These are phyloP conservation scores for Platanthera guangdongensis DNA, from an alignment of 106 monocot genomes.

Conservation along the genomic window DNA sequence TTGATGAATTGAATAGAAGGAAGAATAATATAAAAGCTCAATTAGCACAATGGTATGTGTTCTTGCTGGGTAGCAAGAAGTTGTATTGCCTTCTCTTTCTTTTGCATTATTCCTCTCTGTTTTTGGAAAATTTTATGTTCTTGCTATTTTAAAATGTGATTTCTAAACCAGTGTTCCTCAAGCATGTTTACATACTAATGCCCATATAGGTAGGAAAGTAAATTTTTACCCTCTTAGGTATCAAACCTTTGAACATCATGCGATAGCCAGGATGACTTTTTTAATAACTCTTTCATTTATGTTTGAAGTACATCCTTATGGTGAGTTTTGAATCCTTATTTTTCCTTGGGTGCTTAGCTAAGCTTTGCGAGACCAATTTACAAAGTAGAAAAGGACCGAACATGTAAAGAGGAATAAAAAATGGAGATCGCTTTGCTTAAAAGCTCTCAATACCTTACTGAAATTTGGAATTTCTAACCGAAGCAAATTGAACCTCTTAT, in stretches of 20 bases:
- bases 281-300: not conserved
- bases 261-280: not conserved
- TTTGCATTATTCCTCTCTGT: not conserved
- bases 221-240: not conserved
- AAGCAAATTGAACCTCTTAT: no score
- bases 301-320: not conserved
- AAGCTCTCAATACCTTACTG: no score
- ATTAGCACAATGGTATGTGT: conserved; percentile 58
- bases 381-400: no score
- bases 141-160: not conserved
- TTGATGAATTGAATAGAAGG: conserved; percentile 40
- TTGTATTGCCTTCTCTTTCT: not conserved
- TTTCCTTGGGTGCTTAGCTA: no score
- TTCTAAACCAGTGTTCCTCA: not conserved
- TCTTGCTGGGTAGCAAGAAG: not conserved
- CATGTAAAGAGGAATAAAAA: no score
- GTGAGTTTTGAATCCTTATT: not conserved
- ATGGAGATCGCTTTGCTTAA: no score
- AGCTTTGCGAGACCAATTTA: no score
- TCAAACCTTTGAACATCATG: not conserved
- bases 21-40: conserved; percentile 36
- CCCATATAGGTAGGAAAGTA: not conserved
- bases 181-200: not conserved
- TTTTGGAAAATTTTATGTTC: not conserved
- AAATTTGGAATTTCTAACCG: no score